Evolutionary conservation across 129 eudicot genomes (phyloP), one percentile per base, ranked within the genome.

Genomic region (Flaveria trinervia): DNA sequence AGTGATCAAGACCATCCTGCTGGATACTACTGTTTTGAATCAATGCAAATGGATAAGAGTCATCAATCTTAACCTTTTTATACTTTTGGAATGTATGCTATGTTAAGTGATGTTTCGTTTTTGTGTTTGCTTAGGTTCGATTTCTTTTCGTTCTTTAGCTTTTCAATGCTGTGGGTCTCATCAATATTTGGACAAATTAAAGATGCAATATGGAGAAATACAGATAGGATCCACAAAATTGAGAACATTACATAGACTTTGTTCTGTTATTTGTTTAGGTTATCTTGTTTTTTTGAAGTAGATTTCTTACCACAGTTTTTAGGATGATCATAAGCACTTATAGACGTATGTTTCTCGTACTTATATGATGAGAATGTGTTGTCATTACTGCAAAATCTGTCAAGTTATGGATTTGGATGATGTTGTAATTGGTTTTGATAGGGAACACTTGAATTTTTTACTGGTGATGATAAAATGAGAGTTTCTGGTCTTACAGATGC

Each of bases 401-500:
- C 83, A 81, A 74, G 33, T 14, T 78, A 57, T 13, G 61, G 45
- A 12, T 64, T 22, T 25, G 44, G 69, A 43, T 54, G 41, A 45
- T 69, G 50, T 36, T 4, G 82, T 65, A 76, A 28, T 39, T 68
- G 68, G 59, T 39, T 68, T 68, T 77, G n/a, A 69, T 49, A 49
- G 28, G 23, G 65, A 23, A 71, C 16, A 41, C 66, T 9, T 49
- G 68, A 41, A 36, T 41, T 7, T 48, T 15, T 22, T 50, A 51
- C 51, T 82, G 48, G 79, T 84, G 64, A 39, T 70, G 80, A 54
- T 61, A 18, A 83, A 70, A 81, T 76, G 84, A 81, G 82, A 79
- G 72, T 75, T 91, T 70, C 77, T 87, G 84, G 79, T 86, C 75
- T 82, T 68, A 77, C 98, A 90, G 98, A 85, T 86, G 87, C 85